These are phyloP conservation scores for Trebouxia sp. DNA, from an alignment of 139 green algal genomes.

Conservation along the genomic window DNA sequence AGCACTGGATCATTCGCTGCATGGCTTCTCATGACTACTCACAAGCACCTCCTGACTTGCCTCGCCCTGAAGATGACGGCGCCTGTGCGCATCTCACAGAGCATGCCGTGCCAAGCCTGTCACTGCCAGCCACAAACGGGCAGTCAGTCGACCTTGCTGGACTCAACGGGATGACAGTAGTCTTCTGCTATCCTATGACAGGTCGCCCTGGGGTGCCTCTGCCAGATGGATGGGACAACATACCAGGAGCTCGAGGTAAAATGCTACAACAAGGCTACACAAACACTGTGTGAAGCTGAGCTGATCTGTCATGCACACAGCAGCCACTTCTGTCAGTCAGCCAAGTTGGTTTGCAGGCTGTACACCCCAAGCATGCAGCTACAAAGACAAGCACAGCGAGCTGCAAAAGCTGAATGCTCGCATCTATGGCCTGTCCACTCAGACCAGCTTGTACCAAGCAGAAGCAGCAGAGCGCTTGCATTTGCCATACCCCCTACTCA, in stretches of 20 bases:
- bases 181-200: conserved; percentile 25
- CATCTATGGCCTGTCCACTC: background rate
- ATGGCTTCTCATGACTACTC: background rate
- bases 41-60: background rate
- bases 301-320: background rate
- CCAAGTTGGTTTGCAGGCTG: too few relatives aligned
- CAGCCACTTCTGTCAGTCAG: background rate
- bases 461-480: background rate
- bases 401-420: background rate
- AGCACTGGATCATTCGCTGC: background rate
- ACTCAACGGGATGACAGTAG: background rate
- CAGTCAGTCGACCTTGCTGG: background rate
- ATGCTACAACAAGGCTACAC: background rate
- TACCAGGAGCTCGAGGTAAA: conserved; percentile 20
- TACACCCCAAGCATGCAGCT: conserved; percentile 24
- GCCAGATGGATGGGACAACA: background rate
- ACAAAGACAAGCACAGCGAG: background rate
- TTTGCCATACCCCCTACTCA: background rate
- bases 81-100: background rate
- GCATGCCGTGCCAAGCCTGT: background rate
- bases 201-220: background rate
- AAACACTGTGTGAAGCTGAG: background rate
- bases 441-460: background rate
- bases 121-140: background rate
- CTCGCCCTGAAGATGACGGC: background rate